A percentile compares a stretch with the other conserved stretches of the same genome.
phyloP scores from a whole-genome alignment of 2,329 filamentous ascomycete genomes.

The Fusarium sterilihyphosum region DNA sequence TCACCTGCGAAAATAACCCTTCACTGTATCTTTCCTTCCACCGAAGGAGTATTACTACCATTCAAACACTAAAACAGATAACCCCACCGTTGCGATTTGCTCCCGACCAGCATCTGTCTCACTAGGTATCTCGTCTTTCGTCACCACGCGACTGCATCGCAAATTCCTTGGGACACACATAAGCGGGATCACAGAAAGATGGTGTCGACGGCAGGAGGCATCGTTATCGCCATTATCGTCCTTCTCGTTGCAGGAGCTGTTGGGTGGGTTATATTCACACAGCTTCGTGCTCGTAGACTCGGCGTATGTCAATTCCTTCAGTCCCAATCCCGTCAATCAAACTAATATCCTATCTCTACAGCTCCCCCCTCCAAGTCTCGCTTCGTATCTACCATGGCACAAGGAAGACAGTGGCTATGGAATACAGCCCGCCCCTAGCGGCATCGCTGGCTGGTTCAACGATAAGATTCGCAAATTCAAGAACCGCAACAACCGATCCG shows the following conservation, averaged over 20 bases:
- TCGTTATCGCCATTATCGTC: slow-evolving; percentile 78
- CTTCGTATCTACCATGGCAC: slow-evolving; percentile 78
- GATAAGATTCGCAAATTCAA: slow-evolving; percentile 71
- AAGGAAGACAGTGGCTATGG: slow-evolving; percentile 59
- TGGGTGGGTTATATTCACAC: slow-evolving; percentile 77
- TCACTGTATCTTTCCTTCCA: background rate
- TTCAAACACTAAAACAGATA: background rate
- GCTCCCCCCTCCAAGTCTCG: slow-evolving; percentile 75
- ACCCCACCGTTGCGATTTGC: slow-evolving; percentile 1
- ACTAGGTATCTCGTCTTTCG: background rate
- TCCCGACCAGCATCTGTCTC: background rate
- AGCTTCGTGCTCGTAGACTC: slow-evolving; percentile 76
- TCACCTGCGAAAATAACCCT: background rate
- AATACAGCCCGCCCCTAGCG: slow-evolving; percentile 65
- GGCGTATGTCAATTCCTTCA: slow-evolving; percentile 61
- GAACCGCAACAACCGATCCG: slow-evolving; percentile 72
- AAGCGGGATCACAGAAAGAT: slow-evolving; percentile 50
- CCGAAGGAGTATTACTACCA: background rate
- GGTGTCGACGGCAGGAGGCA: slow-evolving; percentile 69
- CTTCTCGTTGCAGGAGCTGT: slow-evolving; percentile 65
- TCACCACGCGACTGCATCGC: slow-evolving; percentile 23
- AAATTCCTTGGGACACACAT: background rate
- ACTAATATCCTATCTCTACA: slow-evolving; percentile 43
- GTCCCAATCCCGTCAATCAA: background rate
- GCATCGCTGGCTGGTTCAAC: slow-evolving; percentile 78